Base-by-base conservation (phyloP, 805 yeast genomes). In the Kodamaea leandrae region DNA sequence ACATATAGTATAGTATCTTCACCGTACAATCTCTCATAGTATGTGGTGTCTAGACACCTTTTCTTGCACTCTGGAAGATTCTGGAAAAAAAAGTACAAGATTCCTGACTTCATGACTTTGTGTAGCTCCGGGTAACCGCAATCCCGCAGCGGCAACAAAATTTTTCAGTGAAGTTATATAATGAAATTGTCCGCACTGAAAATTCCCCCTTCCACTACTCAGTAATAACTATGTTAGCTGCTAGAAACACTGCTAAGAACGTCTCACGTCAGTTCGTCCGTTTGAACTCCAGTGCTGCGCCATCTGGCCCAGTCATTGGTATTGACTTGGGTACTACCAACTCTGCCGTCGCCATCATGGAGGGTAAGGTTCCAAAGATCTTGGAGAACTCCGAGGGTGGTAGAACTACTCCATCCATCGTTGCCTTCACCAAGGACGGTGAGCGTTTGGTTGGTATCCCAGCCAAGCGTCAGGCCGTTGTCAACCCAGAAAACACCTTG, bases 391-490 rank as follows among this genome's bases (percentile, higher is more conserved):
- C 78, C 46, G 86, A 68, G 65, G 75, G 72, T 72, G 78, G 72
- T 52, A 51, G 59, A 51, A 82, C 95, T 38, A 88, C 96, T 15
- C 96, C 97, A 23, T 90, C 97, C 25, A 87, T 89, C 32, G 96
- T 89, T 45, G 96, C 96, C 41, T 89, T 89, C 79, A 84, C 93
- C 52, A 82, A 83, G 64, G 93, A 85, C 45, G 93, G 91, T 45
- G 95, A 86, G 71, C 82, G 95, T 60, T 72, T 89, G 46, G 96
- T 89, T 47, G 97, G 97, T 69, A 86, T 83, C 46, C 88, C 95
- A 51, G 97, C 97, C 56, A 90, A 89, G 76, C 86, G 96, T 63
- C 97, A 89, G 72, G 95, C 96, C 46, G 90, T 88, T 39, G 88
- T 89, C 51, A 89, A 89, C 77, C 95, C 95, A 43, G 88, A 83